A percentile compares a stretch with the other conserved stretches of the same genome.
These are phyloP conservation scores for Primulina huaijiensis DNA, from an alignment of 257 asterid species.

Conservation along the genomic window DNA sequence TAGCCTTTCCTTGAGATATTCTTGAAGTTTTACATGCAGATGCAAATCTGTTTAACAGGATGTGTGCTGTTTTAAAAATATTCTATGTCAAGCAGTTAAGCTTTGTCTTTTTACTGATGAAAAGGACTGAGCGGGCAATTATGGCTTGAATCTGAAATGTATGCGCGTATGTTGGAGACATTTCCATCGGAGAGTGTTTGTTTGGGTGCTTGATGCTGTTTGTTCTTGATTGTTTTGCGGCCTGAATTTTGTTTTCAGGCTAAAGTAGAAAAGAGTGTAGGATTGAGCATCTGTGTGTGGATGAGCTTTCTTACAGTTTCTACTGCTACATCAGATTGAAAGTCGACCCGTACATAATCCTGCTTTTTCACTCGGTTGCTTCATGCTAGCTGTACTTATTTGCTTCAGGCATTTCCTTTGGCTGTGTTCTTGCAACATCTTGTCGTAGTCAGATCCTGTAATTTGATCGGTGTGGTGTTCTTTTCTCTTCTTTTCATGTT, in stretches of 20 bases:
- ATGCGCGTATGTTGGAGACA: neutral
- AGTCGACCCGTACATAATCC: neutral
- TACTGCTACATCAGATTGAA: neutral
- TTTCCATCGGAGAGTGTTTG: neutral
- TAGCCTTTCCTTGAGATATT: neutral
- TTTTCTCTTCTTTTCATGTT: neutral
- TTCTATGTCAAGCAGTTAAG: neutral
- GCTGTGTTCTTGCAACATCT: neutral
- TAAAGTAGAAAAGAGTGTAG: neutral
- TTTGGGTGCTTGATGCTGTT: constrained; percentile 3
- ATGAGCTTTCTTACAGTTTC: neutral
- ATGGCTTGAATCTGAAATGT: neutral
- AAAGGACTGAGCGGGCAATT: neutral
- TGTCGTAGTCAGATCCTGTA: neutral
- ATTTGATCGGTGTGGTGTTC: constrained; percentile 8
- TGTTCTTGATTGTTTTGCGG: neutral
- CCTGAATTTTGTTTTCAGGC: constrained; percentile 2
- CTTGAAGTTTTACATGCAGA: neutral
- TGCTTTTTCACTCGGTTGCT: neutral
- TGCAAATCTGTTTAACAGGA: neutral
- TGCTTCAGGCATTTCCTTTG: neutral
- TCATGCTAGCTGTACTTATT: neutral
- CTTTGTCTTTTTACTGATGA: neutral
- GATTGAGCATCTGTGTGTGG: neutral
- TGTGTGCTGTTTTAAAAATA: neutral